phyloP scores from a whole-genome alignment of 2,329 filamentous ascomycete species.

The Aspergillus persii region DNA sequence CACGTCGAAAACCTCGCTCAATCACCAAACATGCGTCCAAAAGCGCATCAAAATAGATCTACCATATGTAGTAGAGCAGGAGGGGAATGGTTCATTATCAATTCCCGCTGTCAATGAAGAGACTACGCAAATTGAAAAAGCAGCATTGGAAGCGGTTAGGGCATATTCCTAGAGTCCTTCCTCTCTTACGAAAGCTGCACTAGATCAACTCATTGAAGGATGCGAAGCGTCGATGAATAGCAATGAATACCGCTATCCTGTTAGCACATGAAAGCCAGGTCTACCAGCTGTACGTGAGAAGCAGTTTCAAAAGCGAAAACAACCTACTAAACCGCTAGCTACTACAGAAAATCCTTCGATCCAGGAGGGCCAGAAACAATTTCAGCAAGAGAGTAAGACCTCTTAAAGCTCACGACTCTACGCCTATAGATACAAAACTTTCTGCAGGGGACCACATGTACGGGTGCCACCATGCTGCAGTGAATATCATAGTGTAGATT shows the following conservation, averaged over 20 bases:
- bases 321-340: neutral
- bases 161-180: neutral
- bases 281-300: neutral
- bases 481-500: neutral
- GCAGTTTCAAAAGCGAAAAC: neutral
- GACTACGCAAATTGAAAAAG: neutral
- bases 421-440: too few species aligned
- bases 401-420: too few species aligned
- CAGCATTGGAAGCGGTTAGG: neutral
- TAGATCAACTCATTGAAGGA: neutral
- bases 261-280: neutral
- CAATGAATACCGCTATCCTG: neutral
- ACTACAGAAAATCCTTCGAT: neutral
- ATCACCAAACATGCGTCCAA: neutral
- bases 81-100: neutral
- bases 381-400: neutral
- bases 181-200: neutral
- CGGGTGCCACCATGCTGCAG: neutral
- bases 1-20: neutral
- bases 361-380: neutral
- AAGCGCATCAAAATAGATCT: neutral
- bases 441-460: too few species aligned
- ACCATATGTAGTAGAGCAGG: neutral
- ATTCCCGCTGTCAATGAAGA: neutral
- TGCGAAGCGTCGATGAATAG: neutral